Percentiles rank a stretch among this genome's conserved stretches.
Evolutionary conservation across 495 filamentous ascomycete species (phyloP).

Genomic region (Echria macrotheca): DNA sequence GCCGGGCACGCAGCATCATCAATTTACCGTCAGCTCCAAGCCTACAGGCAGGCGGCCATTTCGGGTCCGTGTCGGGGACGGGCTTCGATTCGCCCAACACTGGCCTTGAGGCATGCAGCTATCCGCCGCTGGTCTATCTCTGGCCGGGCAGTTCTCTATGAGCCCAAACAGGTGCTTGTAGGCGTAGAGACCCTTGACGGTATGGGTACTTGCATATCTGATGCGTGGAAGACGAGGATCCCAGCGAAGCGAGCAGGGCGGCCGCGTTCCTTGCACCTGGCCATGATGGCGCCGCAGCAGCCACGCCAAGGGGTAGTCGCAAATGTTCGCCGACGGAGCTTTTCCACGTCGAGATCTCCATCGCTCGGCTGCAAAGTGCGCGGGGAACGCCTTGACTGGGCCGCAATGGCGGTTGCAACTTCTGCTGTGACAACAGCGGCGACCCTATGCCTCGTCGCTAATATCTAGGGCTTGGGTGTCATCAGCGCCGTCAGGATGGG

Average conservation of each 20-base stretch:
- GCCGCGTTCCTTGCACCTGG: conserved; percentile 5
- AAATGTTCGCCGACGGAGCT: too few species aligned
- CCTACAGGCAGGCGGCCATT: conserved; percentile 6
- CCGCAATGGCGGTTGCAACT: not conserved
- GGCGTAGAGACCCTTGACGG: conserved; percentile 22
- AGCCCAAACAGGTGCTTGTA: conserved; percentile 26
- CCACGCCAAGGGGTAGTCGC: not conserved
- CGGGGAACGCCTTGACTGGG: not conserved
- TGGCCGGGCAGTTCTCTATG: conserved; percentile 19
- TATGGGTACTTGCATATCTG: conserved; percentile 29
- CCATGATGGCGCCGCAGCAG: conserved; percentile 8
- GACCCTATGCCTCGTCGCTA: too few species aligned
- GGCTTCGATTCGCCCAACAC: conserved; percentile 15
- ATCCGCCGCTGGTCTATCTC: conserved; percentile 24
- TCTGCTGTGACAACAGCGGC: not conserved
- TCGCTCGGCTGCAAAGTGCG: too few species aligned
- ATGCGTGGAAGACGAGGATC: conserved; percentile 30
- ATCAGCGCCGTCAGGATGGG: conserved; percentile 1
- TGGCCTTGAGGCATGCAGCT: conserved; percentile 25
- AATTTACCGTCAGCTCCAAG: conserved; percentile 8
- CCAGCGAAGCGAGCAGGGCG: conserved; percentile 16
- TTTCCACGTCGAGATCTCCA: too few species aligned
- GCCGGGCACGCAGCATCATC: conserved; percentile 6
- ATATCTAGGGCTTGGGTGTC: too few species aligned
- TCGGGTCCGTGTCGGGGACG: conserved; percentile 15